phyloP scores from a whole-genome alignment of 768 basidiomycete genomes.

The Pleurotus cornucopiae region DNA sequence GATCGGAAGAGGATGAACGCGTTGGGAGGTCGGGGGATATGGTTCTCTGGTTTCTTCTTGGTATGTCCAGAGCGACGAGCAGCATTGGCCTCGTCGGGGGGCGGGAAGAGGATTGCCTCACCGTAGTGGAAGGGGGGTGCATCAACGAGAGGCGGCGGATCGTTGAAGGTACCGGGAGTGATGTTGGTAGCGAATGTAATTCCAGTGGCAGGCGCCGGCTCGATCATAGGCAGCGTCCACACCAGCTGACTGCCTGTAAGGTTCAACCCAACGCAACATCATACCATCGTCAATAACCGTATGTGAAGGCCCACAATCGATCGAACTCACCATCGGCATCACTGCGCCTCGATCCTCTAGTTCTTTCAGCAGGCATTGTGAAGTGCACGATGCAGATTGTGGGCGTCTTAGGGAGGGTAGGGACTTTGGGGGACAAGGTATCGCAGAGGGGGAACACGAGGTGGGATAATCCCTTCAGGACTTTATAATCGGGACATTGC shows the following conservation, averaged over 20 bases:
- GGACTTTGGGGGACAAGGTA: conserved; percentile 9
- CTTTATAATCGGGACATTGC: conserved; percentile 8
- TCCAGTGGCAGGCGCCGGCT: conserved; percentile 25
- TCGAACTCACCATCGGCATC: conserved; percentile 30
- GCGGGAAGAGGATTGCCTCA: conserved; percentile 58
- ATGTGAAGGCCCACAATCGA: background rate
- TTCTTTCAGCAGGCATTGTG: conserved; percentile 46
- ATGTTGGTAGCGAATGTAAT: conserved; percentile 58
- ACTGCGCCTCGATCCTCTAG: conserved; percentile 32
- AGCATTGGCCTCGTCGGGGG: conserved; percentile 27
- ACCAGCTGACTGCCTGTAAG: conserved; percentile 37
- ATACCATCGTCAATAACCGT: conserved; percentile 4
- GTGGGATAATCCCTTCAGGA: conserved; percentile 4
- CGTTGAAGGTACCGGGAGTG: conserved; percentile 55
- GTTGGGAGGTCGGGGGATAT: conserved; percentile 82
- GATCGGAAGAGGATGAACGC: conserved; percentile 87
- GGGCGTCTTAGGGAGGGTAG: conserved; percentile 2
- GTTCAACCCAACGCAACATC: conserved; percentile 1
- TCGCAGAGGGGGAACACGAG: conserved; percentile 10
- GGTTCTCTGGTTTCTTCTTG: conserved; percentile 69
- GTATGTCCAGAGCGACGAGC: conserved; percentile 49
- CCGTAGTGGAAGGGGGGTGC: conserved; percentile 18
- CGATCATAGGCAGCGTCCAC: conserved; percentile 38
- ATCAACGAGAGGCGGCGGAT: conserved; percentile 35
- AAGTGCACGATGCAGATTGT: conserved; percentile 10